A percentile compares a stretch with the other conserved stretches of the same genome.
Evolutionary conservation across 2,329 filamentous ascomycete species (phyloP).

Genomic region (Tetracladium maxilliforme): DNA sequence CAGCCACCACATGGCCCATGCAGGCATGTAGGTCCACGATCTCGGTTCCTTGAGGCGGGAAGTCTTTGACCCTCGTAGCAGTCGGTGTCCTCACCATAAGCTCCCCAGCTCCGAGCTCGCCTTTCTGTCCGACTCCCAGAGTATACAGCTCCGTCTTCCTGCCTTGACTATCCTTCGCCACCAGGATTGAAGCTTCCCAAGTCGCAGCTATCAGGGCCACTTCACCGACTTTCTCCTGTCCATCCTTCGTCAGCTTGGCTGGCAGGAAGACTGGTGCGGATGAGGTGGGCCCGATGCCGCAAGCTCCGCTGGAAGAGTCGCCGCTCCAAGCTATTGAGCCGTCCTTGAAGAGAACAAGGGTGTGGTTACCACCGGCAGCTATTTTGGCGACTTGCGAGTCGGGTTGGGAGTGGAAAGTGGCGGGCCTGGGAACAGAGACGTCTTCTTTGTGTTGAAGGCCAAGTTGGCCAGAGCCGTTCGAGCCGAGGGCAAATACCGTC

Average conservation of each 20-base stretch:
- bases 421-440: constrained; percentile 48
- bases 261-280: too few species aligned
- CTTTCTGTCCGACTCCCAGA: constrained; percentile 53
- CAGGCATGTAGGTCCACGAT: constrained; percentile 55
- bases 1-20: constrained; percentile 62
- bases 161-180: constrained; percentile 27
- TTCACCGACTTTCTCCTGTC: constrained; percentile 11
- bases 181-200: constrained; percentile 61
- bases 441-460: constrained; percentile 59
- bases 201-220: constrained; percentile 41
- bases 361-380: constrained; percentile 72
- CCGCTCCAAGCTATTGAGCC: constrained; percentile 54
- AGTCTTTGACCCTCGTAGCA: constrained; percentile 36
- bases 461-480: constrained; percentile 64
- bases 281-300: constrained; percentile 22
- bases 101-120: constrained; percentile 54
- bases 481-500: constrained; percentile 55
- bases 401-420: constrained; percentile 33
- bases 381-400: constrained; percentile 16
- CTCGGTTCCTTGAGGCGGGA: constrained; percentile 44
- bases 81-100: constrained; percentile 31
- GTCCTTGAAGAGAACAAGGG: constrained; percentile 48
- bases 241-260: constrained; percentile 4
- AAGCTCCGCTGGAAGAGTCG: constrained; percentile 37
- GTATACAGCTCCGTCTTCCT: constrained; percentile 37